Conservation (phyloP, 192 early-diverging fungal genomes). For the Phlyctochytrium arcticum region DNA sequence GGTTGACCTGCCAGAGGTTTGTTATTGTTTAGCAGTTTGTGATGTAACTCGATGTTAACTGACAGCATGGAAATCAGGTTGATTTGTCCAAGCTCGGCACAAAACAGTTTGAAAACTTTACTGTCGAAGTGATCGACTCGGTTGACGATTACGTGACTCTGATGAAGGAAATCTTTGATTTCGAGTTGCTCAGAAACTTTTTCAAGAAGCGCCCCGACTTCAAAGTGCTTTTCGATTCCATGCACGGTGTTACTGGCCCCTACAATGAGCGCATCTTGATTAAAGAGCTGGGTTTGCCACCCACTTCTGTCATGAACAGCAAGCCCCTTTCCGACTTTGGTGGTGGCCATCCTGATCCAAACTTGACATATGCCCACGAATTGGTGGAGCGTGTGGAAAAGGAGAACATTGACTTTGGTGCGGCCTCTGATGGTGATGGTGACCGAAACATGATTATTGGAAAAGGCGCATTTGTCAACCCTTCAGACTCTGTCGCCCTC, state of each 20-base stretch:
- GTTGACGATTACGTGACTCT: slow-evolving; percentile 83
- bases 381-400: slow-evolving; percentile 83
- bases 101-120: slow-evolving; percentile 56
- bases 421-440: slow-evolving; percentile 97
- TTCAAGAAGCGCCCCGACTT: slow-evolving; percentile 66
- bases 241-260: slow-evolving; percentile 97
- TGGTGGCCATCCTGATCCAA: slow-evolving; percentile 95
- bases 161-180: slow-evolving; percentile 90
- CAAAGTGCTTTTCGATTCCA: slow-evolving; percentile 87
- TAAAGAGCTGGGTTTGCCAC: slow-evolving; percentile 82
- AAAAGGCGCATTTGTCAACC: slow-evolving; percentile 91
- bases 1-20: slow-evolving; percentile 58
- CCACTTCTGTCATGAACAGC: slow-evolving; percentile 75
- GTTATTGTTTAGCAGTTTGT: not conserved
- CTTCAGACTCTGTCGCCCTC: slow-evolving; percentile 93
- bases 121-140: slow-evolving; percentile 84
- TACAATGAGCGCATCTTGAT: slow-evolving; percentile 84
- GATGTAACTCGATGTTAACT: slow-evolving; percentile 1
- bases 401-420: slow-evolving; percentile 82
- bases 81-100: slow-evolving; percentile 71
- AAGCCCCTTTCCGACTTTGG: slow-evolving; percentile 86
- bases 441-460: slow-evolving; percentile 95
- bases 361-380: slow-evolving; percentile 93
- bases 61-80: slow-evolving; percentile 36
- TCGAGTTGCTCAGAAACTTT: slow-evolving; percentile 77